Evolutionary conservation across 148 eudicot genomes (phyloP), one percentile per base, ranked within the genome.

Genomic region (Chenopodium formosanum): DNA sequence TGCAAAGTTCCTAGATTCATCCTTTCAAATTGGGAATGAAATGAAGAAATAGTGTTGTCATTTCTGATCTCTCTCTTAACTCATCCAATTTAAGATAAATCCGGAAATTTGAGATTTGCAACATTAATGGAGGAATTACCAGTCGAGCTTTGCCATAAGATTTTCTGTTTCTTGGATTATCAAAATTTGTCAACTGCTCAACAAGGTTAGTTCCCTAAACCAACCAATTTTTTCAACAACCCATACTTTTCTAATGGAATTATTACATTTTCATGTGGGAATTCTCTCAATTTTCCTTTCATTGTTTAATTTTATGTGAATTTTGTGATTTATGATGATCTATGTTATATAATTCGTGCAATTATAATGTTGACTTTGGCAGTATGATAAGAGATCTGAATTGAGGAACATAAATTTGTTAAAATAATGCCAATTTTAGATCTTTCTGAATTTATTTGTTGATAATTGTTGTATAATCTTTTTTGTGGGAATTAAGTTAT

Each of bases 81-180:
- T 20, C 64, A 25, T 11, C 73, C 50, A 40, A 37, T 5, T 37
- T 34, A 47, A 48, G 25, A 27, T 14, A 66, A 40, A 47, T 32
- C 40, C 58, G 5, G 34, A 47, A 53, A 14, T 69, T 34, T 47
- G 9, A 74, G 40, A 74, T 73, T 75, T 75, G 0, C 48, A 25
- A 6, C 3, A 22, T 64, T 75, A 27, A 93, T 91, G 98, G 98
- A 91, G 81, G 81, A 81, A 4, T 88, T 94, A 76, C 98, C 97
- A 32, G 50, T 84, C 7, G 98, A 94, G 77, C 46, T 93, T 79
- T 89, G 87, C 69, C 80, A 80, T 22, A 90, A 89, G 85, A 91
- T 94, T 82, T 94, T 94, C 78, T 82, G 83, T 74, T 83, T 84
- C 78, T 88, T 93, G 90, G 97, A 93, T 91, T 88, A 90, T 79